Base-by-base conservation (phyloP, 164 flowering plant genomes). In the Piper longum region DNA sequence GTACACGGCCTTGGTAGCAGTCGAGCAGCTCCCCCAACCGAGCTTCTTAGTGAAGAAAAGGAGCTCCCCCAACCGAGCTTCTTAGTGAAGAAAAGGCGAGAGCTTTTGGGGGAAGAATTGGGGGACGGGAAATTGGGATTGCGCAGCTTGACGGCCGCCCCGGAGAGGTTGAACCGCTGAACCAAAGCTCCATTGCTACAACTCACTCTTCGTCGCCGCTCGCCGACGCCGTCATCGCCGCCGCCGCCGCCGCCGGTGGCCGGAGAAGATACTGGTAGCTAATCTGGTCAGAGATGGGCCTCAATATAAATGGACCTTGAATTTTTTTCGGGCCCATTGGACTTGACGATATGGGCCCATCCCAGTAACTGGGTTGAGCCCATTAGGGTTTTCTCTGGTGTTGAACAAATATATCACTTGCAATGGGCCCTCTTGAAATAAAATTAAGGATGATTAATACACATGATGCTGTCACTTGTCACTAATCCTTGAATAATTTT, bases 1-100 rank as follows among this genome's bases (percentile, higher is more conserved):
- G 67, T 81, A 75, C 4, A 79, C 69, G 0, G 96, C 88, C 62
- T 72, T 82, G 40, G 73, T 48, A 64, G 72, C 67, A 14, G 7
- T n/a, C n/a, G n/a, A 69, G 55, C 44, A 60, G 19, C n/a, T n/a
- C n/a, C n/a, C n/a, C n/a, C n/a, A n/a, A n/a, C n/a, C n/a, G 51
- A 18, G 17, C 36, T 73, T 66, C 72, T 83, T 42, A 51, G 59
- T 59, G 44, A n/a, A n/a, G n/a, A n/a, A n/a, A n/a, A 60, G 19
- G 51, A 18, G 17, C 36, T 73, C 65, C 72, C 82, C 41, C 55
- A 56, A 61, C 52, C 16, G 45, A 45, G 16, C 5, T 40, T 44
- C 40, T 11, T 19, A 18, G 40, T 40, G 45, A 45, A 43, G 13
- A 7, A 45, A 7, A 62, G 55, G 13, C 16, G 54, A 16, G 18